These are phyloP conservation scores for Diaporthe humulicola DNA, from an alignment of 2,329 filamentous ascomycete species.

Conservation along the genomic window DNA sequence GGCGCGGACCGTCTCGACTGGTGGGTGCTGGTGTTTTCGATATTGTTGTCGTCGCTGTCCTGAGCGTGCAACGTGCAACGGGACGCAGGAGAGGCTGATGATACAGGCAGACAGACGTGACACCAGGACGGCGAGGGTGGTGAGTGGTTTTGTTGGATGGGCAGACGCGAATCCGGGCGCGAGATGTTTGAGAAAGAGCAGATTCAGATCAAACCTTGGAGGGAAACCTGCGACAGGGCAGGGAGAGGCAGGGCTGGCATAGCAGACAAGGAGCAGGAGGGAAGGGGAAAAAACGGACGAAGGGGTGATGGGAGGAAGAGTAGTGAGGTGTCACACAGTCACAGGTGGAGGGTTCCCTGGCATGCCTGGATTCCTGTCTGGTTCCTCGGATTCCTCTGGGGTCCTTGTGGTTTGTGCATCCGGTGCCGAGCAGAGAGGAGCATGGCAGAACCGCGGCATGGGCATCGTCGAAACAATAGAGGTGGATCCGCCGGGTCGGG, in stretches of 20 bases:
- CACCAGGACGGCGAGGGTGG: conserved; percentile 20
- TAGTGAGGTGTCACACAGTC: conserved; percentile 12
- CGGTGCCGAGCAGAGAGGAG: conserved; percentile 28
- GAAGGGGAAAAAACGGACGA: conserved; percentile 35
- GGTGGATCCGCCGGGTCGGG: conserved; percentile 28
- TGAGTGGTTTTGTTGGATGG: conserved; percentile 34
- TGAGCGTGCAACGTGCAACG: conserved; percentile 3
- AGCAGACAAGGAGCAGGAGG: conserved; percentile 30
- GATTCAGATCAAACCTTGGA: conserved; percentile 38
- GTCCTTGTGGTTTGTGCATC: conserved; percentile 19
- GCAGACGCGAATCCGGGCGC: neutral
- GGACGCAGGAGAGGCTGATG: conserved; percentile 14
- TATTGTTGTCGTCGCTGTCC: conserved; percentile 35
- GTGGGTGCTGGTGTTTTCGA: neutral
- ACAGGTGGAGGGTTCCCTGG: conserved; percentile 12
- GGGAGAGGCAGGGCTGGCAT: conserved; percentile 30
- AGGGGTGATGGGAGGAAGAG: conserved; percentile 31
- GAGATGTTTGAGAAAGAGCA: conserved; percentile 29
- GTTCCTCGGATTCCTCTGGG: conserved; percentile 5
- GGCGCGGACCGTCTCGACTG: conserved; percentile 2
- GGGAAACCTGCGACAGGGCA: conserved; percentile 36
- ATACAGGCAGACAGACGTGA: neutral
- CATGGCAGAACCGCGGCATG: conserved; percentile 29
- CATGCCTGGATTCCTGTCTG: neutral
- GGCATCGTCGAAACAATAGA: conserved; percentile 31